phyloP scores from a whole-genome alignment of 371 early-diverging fungal species.

The Rhizomucor pusillus region DNA sequence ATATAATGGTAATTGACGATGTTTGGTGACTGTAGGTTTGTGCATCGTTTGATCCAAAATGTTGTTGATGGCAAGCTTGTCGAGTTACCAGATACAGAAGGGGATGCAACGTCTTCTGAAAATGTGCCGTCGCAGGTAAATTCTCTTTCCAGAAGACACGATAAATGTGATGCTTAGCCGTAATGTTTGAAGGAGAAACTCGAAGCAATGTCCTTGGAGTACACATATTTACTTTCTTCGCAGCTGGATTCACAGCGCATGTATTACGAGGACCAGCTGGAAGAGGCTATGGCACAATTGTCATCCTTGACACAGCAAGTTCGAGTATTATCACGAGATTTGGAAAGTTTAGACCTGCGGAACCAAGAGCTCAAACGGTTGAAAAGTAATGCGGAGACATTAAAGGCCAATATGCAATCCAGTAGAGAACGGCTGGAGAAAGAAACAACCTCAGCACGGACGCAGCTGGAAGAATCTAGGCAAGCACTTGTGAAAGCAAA shows the following conservation, averaged over 20 bases:
- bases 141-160: neutral
- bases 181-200: constrained; percentile 58
- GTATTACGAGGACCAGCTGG: constrained; percentile 80
- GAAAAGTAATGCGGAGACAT: neutral
- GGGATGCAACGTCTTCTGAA: neutral
- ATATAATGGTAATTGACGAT: neutral
- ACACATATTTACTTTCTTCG: constrained; percentile 72
- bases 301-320: constrained; percentile 23
- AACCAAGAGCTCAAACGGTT: constrained; percentile 6
- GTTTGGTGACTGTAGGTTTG: constrained; percentile 57
- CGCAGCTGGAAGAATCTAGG: too few species aligned
- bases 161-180: neutral
- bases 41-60: constrained; percentile 88
- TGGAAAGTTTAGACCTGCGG: constrained; percentile 7
- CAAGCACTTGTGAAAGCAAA: too few species aligned
- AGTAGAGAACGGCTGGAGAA: too few species aligned
- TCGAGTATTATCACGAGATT: neutral
- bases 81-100: constrained; percentile 67
- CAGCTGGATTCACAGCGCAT: constrained; percentile 87
- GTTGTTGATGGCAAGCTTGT: constrained; percentile 86
- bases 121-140: constrained; percentile 8
- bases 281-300: constrained; percentile 43
- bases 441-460: too few species aligned
- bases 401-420: too few species aligned
- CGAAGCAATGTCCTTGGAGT: constrained; percentile 79